Conservation (phyloP, 371 early-diverging fungal genomes). For the Saksenaea vasiformis region DNA sequence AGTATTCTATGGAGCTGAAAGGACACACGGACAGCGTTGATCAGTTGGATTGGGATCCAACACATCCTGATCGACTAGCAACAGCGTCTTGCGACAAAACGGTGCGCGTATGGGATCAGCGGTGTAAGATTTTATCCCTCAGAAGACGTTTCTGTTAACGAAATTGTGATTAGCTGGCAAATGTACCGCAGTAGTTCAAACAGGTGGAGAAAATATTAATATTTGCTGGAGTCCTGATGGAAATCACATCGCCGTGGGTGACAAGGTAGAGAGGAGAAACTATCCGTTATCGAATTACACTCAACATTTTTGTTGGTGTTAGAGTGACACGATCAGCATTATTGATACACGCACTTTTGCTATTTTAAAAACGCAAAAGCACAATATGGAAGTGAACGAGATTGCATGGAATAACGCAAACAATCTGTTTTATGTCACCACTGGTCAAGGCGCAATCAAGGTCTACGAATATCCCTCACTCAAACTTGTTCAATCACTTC, state of each 20-base stretch:
- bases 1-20: conserved; percentile 66
- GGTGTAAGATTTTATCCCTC: conserved; percentile 51
- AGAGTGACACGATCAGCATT: conserved; percentile 76
- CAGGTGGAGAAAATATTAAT: conserved; percentile 86
- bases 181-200: conserved; percentile 64
- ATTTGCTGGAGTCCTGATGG: conserved; percentile 87
- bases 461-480: conserved; percentile 67
- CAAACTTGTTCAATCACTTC: conserved; percentile 57
- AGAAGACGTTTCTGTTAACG: neutral
- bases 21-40: conserved; percentile 89
- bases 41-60: conserved; percentile 83
- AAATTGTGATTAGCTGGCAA: conserved; percentile 51
- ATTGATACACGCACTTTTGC: conserved; percentile 72
- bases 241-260: conserved; percentile 77
- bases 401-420: conserved; percentile 82
- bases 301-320: neutral
- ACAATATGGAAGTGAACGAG: conserved; percentile 71
- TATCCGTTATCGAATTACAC: neutral
- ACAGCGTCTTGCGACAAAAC: conserved; percentile 87
- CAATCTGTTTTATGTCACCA: conserved; percentile 76
- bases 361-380: conserved; percentile 55
- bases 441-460: conserved; percentile 75
- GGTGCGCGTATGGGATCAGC: conserved; percentile 85
- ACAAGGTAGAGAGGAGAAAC: conserved; percentile 53
- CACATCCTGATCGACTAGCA: conserved; percentile 73